Percentiles rank a stretch among this genome's conserved stretches.
Conservation (phyloP, 768 basidiomycete genomes). For the Lanmaoa pseudosensibilis region DNA sequence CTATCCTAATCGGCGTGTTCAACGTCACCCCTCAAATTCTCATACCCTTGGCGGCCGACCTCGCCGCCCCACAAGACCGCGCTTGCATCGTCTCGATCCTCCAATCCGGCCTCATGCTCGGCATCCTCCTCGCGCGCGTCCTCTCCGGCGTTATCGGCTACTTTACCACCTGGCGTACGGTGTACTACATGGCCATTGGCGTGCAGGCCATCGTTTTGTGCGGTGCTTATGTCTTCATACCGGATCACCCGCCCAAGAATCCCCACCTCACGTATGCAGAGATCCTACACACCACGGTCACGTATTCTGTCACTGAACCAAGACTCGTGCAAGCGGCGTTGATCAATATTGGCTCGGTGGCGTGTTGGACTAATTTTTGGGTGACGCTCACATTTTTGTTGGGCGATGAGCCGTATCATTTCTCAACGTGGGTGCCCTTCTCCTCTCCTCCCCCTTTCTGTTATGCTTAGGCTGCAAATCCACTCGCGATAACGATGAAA, state of each 20-base stretch:
- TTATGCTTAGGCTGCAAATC: background rate
- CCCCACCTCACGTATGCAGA: slow-evolving; percentile 36
- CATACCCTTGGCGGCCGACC: slow-evolving; percentile 47
- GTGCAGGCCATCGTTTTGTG: slow-evolving; percentile 30
- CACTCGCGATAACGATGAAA: background rate
- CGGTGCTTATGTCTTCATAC: slow-evolving; percentile 35
- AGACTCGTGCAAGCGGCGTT: slow-evolving; percentile 38
- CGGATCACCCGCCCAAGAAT: slow-evolving; percentile 44
- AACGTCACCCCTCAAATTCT: slow-evolving; percentile 42
- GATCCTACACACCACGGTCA: slow-evolving; percentile 40
- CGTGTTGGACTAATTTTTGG: slow-evolving; percentile 38
- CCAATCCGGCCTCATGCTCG: slow-evolving; percentile 30
- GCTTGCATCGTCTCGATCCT: slow-evolving; percentile 33
- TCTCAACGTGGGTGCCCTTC: slow-evolving; percentile 29
- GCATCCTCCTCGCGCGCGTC: slow-evolving; percentile 33
- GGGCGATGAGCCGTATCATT: slow-evolving; percentile 40
- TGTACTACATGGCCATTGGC: slow-evolving; percentile 45
- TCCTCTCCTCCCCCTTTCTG: background rate
- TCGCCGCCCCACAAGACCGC: slow-evolving; percentile 34
- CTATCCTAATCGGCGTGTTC: slow-evolving; percentile 38
- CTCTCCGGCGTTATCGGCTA: slow-evolving; percentile 42
- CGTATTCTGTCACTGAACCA: slow-evolving; percentile 41
- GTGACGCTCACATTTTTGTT: slow-evolving; percentile 48
- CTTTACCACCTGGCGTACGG: slow-evolving; percentile 41
- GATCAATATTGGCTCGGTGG: slow-evolving; percentile 29